Conservation (phyloP, 2,329 filamentous ascomycete genomes). For the Neofusicoccum parvum region DNA sequence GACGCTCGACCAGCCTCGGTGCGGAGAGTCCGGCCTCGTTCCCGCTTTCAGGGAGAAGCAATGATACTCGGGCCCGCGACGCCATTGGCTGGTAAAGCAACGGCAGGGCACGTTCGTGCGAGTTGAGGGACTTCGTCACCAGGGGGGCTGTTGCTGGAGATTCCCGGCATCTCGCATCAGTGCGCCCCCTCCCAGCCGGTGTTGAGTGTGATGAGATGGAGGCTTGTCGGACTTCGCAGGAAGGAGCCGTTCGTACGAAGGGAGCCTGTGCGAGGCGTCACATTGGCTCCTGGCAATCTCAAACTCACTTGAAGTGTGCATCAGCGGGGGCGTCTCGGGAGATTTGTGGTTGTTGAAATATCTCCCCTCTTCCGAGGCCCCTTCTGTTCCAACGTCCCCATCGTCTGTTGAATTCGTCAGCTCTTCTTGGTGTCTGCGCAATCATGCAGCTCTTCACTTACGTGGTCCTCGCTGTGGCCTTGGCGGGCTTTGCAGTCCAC, state of each 20-base stretch:
- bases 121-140: background rate
- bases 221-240: background rate
- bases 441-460: constrained; percentile 47
- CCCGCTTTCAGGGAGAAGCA: background rate
- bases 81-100: background rate
- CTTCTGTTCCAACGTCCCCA: background rate
- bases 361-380: background rate
- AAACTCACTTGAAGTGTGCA: background rate
- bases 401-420: background rate
- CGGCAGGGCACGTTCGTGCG: background rate
- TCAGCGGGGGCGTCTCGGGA: background rate
- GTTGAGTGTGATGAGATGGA: background rate
- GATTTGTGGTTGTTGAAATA: background rate
- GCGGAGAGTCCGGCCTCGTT: background rate
- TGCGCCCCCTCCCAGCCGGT: background rate
- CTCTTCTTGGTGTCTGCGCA: background rate
- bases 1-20: background rate
- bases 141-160: background rate
- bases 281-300: background rate
- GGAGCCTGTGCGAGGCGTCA: background rate
- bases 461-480: constrained; percentile 38
- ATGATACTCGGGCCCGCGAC: background rate
- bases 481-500: constrained; percentile 37
- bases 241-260: background rate
- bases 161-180: background rate